Evolutionary conservation across 78 protist species (phyloP).

Genomic region (Emiliania huxleyi): DNA sequence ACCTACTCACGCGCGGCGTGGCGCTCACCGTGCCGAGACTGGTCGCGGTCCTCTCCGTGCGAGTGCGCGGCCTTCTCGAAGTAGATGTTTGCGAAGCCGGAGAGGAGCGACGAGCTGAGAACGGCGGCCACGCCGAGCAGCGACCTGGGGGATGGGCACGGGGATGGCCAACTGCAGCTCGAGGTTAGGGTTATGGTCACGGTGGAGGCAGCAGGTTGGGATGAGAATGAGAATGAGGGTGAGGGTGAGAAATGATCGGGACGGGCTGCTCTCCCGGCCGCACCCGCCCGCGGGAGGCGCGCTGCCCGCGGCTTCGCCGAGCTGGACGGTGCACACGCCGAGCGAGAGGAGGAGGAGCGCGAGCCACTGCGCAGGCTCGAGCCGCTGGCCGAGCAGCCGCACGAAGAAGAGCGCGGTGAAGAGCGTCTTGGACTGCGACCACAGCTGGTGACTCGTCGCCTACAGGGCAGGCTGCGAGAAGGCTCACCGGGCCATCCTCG

Average conservation of each 20-base stretch:
- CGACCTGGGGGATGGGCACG: no score
- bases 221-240: no score
- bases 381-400: neutral
- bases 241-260: no score
- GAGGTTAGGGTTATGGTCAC: no score
- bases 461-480: no score
- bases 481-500: no score
- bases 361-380: neutral
- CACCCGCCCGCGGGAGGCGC: neutral
- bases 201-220: no score
- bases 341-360: neutral
- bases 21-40: no score
- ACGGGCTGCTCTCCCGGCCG: no score
- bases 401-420: slow-evolving; percentile 8
- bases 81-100: neutral
- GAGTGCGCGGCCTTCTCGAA: neutral
- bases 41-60: no score
- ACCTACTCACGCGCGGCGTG: no score
- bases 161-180: no score
- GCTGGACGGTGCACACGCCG: neutral
- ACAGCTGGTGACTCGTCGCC: neutral
- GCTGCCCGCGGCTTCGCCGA: neutral
- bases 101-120: neutral
- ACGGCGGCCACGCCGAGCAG: neutral
- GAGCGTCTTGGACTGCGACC: neutral